phyloP scores from a whole-genome alignment of 2,329 filamentous ascomycete genomes.

The Harringtonia lauricola region DNA sequence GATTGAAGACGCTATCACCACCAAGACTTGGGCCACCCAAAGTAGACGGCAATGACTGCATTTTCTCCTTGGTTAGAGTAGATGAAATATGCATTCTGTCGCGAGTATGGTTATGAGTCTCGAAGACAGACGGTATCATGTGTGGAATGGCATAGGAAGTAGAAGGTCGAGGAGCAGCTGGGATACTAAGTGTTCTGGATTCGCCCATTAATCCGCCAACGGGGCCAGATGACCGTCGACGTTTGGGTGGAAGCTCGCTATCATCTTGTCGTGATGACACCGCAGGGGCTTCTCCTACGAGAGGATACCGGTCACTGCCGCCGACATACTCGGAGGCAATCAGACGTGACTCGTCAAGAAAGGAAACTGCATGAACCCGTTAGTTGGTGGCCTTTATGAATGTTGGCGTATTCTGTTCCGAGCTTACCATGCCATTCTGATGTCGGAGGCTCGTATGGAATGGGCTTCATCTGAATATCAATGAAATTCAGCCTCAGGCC shows the following conservation, averaged over 20 bases:
- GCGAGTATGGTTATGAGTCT: background rate
- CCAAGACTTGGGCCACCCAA: background rate
- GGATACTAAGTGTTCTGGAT: background rate
- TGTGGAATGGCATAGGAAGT: too few species aligned
- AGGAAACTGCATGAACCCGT: conserved; percentile 43
- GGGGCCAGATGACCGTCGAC: background rate
- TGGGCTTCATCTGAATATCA: conserved; percentile 63
- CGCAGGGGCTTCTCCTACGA: conserved; percentile 29
- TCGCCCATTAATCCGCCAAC: background rate
- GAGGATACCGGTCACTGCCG: conserved; percentile 62
- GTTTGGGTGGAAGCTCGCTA: background rate
- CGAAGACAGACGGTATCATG: background rate
- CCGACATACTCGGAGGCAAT: conserved; percentile 87
- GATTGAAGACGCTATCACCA: conserved; percentile 1
- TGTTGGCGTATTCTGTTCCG: background rate
- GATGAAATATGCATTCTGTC: background rate
- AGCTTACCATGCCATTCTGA: conserved; percentile 50
- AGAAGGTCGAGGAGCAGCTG: too few species aligned
- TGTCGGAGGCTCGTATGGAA: conserved; percentile 49
- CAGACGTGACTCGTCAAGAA: conserved; percentile 78
- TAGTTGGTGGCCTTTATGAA: background rate
- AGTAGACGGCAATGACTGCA: background rate
- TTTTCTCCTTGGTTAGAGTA: background rate
- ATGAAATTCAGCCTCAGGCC: conserved; percentile 87
- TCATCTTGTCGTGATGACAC: conserved; percentile 16